phyloP scores from a whole-genome alignment of 2,329 filamentous ascomycete species.

The Cladobotryum protrusum region DNA sequence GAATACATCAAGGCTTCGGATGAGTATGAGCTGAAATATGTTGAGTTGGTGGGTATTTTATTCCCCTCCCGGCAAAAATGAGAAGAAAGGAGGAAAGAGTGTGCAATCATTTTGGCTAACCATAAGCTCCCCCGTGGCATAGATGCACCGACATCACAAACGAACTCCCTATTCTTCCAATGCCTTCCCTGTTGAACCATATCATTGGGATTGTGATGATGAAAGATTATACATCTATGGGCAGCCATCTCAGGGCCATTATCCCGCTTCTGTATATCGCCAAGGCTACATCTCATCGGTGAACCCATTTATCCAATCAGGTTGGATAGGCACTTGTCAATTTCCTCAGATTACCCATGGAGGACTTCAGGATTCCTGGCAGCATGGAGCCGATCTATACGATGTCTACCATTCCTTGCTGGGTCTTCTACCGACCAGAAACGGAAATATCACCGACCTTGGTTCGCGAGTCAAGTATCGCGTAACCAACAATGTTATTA shows the following conservation, averaged over 20 bases:
- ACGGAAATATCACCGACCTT: constrained; percentile 31
- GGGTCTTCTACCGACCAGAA: constrained; percentile 54
- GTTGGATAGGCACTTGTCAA: constrained; percentile 68
- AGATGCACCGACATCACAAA: constrained; percentile 81
- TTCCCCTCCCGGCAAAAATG: background rate
- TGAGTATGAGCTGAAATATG: constrained; percentile 64
- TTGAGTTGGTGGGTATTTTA: constrained; percentile 56
- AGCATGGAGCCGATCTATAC: constrained; percentile 71
- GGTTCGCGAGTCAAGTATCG: constrained; percentile 51
- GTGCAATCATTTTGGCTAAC: background rate
- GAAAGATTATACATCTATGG: constrained; percentile 65
- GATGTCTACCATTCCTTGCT: constrained; percentile 68
- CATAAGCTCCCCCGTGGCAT: background rate
- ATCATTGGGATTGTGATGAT: constrained; percentile 67
- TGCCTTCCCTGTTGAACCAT: constrained; percentile 66
- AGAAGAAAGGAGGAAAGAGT: background rate
- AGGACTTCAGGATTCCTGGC: constrained; percentile 67
- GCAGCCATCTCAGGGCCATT: constrained; percentile 45
- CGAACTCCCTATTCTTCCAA: constrained; percentile 75
- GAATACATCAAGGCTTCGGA: constrained; percentile 54
- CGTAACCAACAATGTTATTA: constrained; percentile 78
- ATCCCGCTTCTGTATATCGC: constrained; percentile 57
- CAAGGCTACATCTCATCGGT: constrained; percentile 51
- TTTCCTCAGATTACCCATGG: constrained; percentile 73
- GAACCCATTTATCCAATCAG: constrained; percentile 61